Evolutionary conservation across 139 green algal genomes (phyloP).

Genomic region (Parachlorella kessleri): DNA sequence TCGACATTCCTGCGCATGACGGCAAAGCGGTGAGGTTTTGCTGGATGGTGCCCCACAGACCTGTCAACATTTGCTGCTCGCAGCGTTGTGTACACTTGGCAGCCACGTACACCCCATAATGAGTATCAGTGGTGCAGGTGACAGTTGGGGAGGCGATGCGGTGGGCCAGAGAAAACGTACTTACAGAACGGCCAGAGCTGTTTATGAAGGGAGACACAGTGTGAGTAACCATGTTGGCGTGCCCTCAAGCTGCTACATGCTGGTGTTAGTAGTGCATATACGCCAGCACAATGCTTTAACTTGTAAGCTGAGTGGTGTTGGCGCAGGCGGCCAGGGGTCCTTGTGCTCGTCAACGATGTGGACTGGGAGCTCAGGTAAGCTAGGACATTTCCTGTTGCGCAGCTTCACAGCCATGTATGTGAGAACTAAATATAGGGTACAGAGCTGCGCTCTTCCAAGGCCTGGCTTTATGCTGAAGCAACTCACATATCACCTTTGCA

Average conservation of each 20-base stretch:
- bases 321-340: slow-evolving; percentile 85
- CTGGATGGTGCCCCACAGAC: no score
- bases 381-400: neutral
- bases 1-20: slow-evolving; percentile 52
- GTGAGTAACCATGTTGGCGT: slow-evolving; percentile 46
- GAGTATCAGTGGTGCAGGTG: slow-evolving; percentile 50
- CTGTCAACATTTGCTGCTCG: no score
- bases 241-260: neutral
- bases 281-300: neutral
- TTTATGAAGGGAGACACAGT: slow-evolving; percentile 87
- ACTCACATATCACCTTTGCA: slow-evolving; percentile 36
- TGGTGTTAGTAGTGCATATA: neutral
- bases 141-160: slow-evolving; percentile 64
- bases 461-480: neutral
- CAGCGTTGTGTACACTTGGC: no score
- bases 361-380: slow-evolving; percentile 93
- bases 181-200: slow-evolving; percentile 84
- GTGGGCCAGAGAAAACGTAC: slow-evolving; percentile 73
- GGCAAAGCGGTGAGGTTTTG: slow-evolving; percentile 10
- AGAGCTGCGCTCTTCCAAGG: no score
- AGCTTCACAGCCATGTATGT: neutral
- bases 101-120: no score
- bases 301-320: neutral
- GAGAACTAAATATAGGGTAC: no score
- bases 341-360: slow-evolving; percentile 94